phyloP scores from a whole-genome alignment of 306 rosid species.

The Phaseolus lunatus region DNA sequence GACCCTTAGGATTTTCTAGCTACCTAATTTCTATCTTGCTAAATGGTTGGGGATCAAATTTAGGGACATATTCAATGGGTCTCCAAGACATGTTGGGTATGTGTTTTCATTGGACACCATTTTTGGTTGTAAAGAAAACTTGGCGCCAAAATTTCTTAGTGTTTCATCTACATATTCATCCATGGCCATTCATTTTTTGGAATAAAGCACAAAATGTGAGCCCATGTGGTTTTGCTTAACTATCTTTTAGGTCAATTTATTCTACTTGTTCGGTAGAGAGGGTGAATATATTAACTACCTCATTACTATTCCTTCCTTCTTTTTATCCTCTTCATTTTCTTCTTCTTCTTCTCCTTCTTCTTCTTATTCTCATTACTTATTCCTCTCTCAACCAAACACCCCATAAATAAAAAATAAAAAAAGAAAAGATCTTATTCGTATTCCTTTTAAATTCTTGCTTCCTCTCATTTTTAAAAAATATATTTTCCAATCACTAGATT shows the following conservation, averaged over 20 bases:
- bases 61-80: slow-evolving; percentile 49
- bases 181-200: slow-evolving; percentile 50
- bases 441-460: background rate
- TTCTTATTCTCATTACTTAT: background rate
- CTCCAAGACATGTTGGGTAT: slow-evolving; percentile 47
- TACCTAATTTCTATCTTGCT: slow-evolving; percentile 7
- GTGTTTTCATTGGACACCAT: slow-evolving; percentile 45
- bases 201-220: slow-evolving; percentile 47
- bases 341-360: background rate
- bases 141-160: background rate
- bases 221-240: slow-evolving; percentile 47
- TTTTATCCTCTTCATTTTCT: slow-evolving; percentile 27
- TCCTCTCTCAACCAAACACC: background rate
- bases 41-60: slow-evolving; percentile 35
- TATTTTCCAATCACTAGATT: background rate
- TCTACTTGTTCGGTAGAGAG: slow-evolving; percentile 41
- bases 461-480: background rate
- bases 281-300: slow-evolving; percentile 30
- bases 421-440: slow-evolving; percentile 16
- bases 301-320: background rate
- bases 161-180: background rate
- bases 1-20: slow-evolving; percentile 39
- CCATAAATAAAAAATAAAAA: background rate
- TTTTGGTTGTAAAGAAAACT: slow-evolving; percentile 31
- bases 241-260: slow-evolving; percentile 45